These are phyloP conservation scores for Scedosporium apiospermum DNA, from an alignment of 2,329 filamentous ascomycete species.

Conservation along the genomic window DNA sequence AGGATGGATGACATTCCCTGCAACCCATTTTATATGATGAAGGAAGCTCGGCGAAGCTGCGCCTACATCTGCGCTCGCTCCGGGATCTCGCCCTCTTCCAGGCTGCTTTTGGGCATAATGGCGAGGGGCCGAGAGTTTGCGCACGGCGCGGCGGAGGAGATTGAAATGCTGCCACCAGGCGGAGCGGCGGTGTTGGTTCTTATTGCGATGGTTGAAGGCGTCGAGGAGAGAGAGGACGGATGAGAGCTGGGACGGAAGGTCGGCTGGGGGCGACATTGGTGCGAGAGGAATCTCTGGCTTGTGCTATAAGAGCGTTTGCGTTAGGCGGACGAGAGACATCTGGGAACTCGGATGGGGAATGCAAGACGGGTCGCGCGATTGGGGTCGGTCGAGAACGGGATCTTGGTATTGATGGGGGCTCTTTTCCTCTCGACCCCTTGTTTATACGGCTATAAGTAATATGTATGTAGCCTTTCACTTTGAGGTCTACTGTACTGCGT, in stretches of 20 bases:
- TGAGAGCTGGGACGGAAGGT: constrained; percentile 18
- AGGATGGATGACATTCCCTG: constrained; percentile 20
- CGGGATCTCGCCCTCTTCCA: background rate
- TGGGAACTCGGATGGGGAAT: no score
- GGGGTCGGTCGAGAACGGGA: no score
- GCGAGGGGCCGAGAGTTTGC: constrained; percentile 36
- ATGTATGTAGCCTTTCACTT: no score
- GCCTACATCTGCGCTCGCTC: background rate
- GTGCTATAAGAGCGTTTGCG: no score
- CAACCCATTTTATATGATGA: constrained; percentile 18
- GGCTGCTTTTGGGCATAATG: constrained; percentile 11
- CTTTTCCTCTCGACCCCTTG: no score
- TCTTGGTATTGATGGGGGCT: no score
- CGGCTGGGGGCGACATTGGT: background rate
- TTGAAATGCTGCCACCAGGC: constrained; percentile 74
- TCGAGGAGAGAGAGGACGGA: constrained; percentile 49
- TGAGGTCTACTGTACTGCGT: no score
- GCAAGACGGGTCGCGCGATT: no score
- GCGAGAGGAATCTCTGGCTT: background rate
- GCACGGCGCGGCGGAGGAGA: constrained; percentile 58
- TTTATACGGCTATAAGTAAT: no score
- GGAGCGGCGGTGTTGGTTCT: constrained; percentile 76
- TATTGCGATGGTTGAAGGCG: constrained; percentile 72
- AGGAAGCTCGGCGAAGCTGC: background rate
- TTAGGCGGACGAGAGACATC: no score